Evolutionary conservation across 1,284 basidiomycete species (phyloP).

Genomic region (Volvariella volvacea): DNA sequence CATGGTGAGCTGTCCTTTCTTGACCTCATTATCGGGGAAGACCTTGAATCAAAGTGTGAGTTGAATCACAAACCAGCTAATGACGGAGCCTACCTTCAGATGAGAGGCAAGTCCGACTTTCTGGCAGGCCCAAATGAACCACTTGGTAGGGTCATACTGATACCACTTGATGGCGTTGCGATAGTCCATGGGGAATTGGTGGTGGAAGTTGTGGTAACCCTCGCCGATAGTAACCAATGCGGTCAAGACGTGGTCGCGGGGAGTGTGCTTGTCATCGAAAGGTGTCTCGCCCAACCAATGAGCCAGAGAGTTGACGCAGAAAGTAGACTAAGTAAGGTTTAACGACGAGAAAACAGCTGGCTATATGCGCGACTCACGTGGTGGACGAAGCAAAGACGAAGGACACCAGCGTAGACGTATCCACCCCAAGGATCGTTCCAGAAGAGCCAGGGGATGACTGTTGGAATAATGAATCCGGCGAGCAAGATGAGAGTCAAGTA

Average conservation of each 20-base stretch:
- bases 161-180: slow-evolving; percentile 92
- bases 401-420: slow-evolving; percentile 80
- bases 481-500: slow-evolving; percentile 69
- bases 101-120: slow-evolving; percentile 76
- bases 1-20: slow-evolving; percentile 91
- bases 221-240: slow-evolving; percentile 87
- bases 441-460: slow-evolving; percentile 65
- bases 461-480: slow-evolving; percentile 75
- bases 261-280: slow-evolving; percentile 95
- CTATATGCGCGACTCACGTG: slow-evolving; percentile 51
- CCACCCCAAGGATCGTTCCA: slow-evolving; percentile 88
- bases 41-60: slow-evolving; percentile 23
- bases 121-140: slow-evolving; percentile 76
- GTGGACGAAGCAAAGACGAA: slow-evolving; percentile 82
- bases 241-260: slow-evolving; percentile 81
- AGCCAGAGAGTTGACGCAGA: slow-evolving; percentile 93
- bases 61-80: background rate
- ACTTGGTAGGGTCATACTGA: slow-evolving; percentile 87
- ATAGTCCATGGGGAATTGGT: slow-evolving; percentile 93
- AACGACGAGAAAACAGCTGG: slow-evolving; percentile 1
- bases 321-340: slow-evolving; percentile 61
- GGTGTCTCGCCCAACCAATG: slow-evolving; percentile 91
- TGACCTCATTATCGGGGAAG: slow-evolving; percentile 92
- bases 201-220: slow-evolving; percentile 97
- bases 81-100: slow-evolving; percentile 53